Evolutionary conservation across 179 eudicot genomes (phyloP).

Genomic region (Vitellaria paradoxa): DNA sequence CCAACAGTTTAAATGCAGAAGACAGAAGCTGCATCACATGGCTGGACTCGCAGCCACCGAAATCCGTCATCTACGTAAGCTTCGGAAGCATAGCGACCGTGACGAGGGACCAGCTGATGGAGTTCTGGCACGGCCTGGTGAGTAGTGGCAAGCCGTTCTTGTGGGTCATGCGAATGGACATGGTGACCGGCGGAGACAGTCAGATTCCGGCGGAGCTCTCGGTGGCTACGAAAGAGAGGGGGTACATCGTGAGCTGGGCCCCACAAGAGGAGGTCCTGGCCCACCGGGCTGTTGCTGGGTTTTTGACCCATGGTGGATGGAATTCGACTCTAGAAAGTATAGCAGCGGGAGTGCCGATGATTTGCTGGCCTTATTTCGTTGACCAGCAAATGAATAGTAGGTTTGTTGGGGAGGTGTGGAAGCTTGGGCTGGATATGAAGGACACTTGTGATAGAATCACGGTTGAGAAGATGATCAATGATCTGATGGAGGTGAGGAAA

Average conservation of each 20-base stretch:
- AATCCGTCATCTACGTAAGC: slow-evolving; percentile 34
- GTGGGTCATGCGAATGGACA: slow-evolving; percentile 29
- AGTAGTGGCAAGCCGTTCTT: slow-evolving; percentile 26
- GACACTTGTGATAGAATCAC: slow-evolving; percentile 17
- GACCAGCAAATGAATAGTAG: slow-evolving; percentile 27
- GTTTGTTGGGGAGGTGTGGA: slow-evolving; percentile 27
- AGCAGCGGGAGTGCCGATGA: slow-evolving; percentile 20
- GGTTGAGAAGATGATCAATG: slow-evolving; percentile 16
- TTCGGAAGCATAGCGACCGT: slow-evolving; percentile 32
- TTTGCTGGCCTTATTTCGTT: slow-evolving; percentile 23
- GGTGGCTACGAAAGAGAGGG: slow-evolving; percentile 22
- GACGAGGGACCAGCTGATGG: slow-evolving; percentile 24
- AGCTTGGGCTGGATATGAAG: slow-evolving; percentile 23
- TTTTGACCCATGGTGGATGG: slow-evolving; percentile 37
- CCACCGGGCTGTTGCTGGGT: slow-evolving; percentile 29
- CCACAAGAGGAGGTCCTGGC: slow-evolving; percentile 33
- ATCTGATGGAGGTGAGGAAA: slow-evolving; percentile 22
- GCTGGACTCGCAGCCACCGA: slow-evolving; percentile 28
- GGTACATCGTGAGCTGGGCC: slow-evolving; percentile 32
- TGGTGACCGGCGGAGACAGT: slow-evolving; percentile 11
- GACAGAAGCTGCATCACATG: slow-evolving; percentile 26
- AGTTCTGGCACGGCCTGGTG: slow-evolving; percentile 37
- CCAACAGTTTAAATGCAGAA: slow-evolving; percentile 30
- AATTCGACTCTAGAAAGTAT: slow-evolving; percentile 4
- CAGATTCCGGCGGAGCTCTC: slow-evolving; percentile 16